Conservation (phyloP, 2,329 filamentous ascomycete genomes). For the Nannizziopsis arthrosporioides region DNA sequence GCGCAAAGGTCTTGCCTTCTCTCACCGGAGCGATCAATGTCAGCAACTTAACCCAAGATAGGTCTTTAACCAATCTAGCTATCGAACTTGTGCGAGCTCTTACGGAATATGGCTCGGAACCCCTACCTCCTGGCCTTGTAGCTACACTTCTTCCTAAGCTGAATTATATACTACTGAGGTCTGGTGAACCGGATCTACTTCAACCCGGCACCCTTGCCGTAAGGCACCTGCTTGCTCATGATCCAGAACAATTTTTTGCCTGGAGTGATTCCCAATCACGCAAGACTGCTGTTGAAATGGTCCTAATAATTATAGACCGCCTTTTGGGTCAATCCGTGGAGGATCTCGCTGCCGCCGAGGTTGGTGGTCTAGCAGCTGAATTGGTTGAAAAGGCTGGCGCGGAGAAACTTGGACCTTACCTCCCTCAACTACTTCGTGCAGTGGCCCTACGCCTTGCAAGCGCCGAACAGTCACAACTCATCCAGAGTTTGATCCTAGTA, state of each 20-base stretch:
- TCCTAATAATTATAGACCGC: conserved; percentile 82
- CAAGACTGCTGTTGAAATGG: conserved; percentile 75
- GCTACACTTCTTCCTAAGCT: conserved; percentile 77
- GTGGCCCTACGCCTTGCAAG: conserved; percentile 75
- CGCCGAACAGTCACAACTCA: conserved; percentile 76
- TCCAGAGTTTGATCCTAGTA: conserved; percentile 88
- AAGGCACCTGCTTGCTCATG: conserved; percentile 80
- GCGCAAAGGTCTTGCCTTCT: conserved; percentile 74
- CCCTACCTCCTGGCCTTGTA: conserved; percentile 77
- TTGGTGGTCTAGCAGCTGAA: conserved; percentile 85
- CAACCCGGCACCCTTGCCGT: conserved; percentile 75
- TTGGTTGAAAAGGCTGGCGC: conserved; percentile 91
- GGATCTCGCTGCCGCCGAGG: conserved; percentile 89
- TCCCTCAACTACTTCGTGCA: conserved; percentile 76
- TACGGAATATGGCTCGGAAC: conserved; percentile 69
- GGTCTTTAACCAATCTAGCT: conserved; percentile 69
- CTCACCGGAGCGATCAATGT: conserved; percentile 83
- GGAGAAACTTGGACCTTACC: conserved; percentile 77
- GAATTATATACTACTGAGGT: conserved; percentile 67
- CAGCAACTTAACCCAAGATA: conserved; percentile 69
- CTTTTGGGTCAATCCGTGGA: conserved; percentile 74
- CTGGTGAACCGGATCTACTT: conserved; percentile 76
- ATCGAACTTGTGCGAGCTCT: conserved; percentile 73
- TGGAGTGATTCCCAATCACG: conserved; percentile 69
- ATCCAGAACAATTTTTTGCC: conserved; percentile 75